These are phyloP conservation scores for Phytophthora lateralis DNA, from an alignment of 352 stramenopile species.

Conservation along the genomic window DNA sequence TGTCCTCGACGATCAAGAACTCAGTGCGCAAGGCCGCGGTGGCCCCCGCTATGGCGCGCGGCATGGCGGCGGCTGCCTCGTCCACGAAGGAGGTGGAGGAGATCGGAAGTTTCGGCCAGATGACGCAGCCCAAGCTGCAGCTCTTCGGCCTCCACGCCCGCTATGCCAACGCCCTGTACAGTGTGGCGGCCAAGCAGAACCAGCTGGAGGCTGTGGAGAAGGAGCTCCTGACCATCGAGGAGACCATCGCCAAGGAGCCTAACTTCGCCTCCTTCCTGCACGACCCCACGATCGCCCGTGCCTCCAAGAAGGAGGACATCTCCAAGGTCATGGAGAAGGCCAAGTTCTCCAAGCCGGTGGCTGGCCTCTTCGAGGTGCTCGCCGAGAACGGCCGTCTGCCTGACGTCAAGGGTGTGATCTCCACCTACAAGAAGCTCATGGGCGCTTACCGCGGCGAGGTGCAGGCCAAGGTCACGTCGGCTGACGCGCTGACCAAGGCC, in stretches of 20 bases:
- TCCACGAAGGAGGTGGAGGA: conserved; percentile 60
- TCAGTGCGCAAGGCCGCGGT: conserved; percentile 52
- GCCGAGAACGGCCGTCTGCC: conserved; percentile 96
- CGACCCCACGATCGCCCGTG: conserved; percentile 95
- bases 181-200: conserved; percentile 92
- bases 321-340: conserved; percentile 87
- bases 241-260: conserved; percentile 84
- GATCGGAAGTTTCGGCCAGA: conserved; percentile 77
- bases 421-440: conserved; percentile 94
- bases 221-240: conserved; percentile 86
- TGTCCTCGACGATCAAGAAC: conserved; percentile 80
- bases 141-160: conserved; percentile 96
- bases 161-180: conserved; percentile 98
- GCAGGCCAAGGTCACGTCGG: conserved; percentile 96
- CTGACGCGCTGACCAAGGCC: conserved; percentile 92
- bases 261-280: conserved; percentile 95
- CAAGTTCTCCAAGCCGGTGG: conserved; percentile 94
- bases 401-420: conserved; percentile 88
- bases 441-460: conserved; percentile 95
- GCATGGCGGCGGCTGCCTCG: conserved; percentile 39
- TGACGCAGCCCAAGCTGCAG: conserved; percentile 91
- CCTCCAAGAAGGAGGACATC: conserved; percentile 94
- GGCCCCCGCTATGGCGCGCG: conserved; percentile 40
- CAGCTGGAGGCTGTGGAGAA: conserved; percentile 84
- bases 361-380: conserved; percentile 96